A percentile compares a stretch with the other conserved stretches of the same genome.
phyloP scores from a whole-genome alignment of 164 flowering plant species.

The Pachysandra terminalis region DNA sequence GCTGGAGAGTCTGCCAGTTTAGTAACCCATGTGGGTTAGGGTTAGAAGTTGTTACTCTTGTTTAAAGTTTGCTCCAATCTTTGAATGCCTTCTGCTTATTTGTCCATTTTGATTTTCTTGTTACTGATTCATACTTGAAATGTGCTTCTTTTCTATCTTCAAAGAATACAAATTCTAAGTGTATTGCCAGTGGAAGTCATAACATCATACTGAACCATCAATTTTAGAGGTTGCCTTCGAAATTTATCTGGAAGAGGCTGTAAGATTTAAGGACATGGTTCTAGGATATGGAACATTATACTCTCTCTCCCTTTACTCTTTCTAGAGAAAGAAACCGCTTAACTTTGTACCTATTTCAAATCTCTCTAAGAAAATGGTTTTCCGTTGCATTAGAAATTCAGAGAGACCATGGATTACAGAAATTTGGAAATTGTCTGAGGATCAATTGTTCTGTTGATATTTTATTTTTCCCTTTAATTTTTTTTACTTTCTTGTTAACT shows the following conservation, averaged over 20 bases:
- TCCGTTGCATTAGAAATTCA: neutral
- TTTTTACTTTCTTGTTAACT: neutral
- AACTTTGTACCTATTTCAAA: too few relatives aligned
- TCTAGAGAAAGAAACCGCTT: too few relatives aligned
- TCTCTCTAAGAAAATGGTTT: neutral
- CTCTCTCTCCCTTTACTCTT: too few relatives aligned
- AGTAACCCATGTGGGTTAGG: too few relatives aligned
- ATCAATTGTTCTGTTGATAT: neutral
- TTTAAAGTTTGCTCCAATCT: neutral
- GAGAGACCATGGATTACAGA: neutral
- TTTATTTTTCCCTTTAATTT: too few relatives aligned
- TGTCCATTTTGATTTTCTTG: neutral
- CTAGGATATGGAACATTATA: constrained; percentile 43
- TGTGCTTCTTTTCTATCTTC: neutral
- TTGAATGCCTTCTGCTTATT: neutral
- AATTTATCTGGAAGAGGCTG: constrained; percentile 73
- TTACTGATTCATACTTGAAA: neutral
- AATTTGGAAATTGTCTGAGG: neutral
- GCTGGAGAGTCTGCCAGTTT: too few relatives aligned
- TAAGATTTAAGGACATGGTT: constrained; percentile 44
- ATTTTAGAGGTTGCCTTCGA: constrained; percentile 50
- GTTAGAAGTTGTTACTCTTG: neutral
- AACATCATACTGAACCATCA: constrained; percentile 49
- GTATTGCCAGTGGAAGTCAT: constrained; percentile 26
- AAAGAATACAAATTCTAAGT: constrained; percentile 13